A percentile compares a stretch with the other conserved stretches of the same genome.
Conservation (phyloP, 164 flowering plant species). For the Chimonanthus salicifolius region DNA sequence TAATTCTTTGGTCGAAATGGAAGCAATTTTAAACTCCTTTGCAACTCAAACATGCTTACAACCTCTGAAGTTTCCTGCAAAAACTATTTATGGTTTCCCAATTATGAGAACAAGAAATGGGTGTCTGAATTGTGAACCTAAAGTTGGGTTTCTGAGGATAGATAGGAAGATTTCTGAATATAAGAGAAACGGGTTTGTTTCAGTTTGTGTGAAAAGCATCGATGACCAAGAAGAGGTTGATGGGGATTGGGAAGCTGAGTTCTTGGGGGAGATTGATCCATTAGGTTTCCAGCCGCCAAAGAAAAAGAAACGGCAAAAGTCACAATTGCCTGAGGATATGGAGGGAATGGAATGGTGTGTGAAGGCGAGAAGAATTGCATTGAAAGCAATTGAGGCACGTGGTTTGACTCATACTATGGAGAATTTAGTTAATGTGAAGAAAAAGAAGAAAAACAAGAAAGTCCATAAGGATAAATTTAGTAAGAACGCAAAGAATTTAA, state of each 20-base stretch:
- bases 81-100: conserved; percentile 10
- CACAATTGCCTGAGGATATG: conserved; percentile 42
- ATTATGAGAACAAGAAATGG: conserved; percentile 11
- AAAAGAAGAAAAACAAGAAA: conserved; percentile 48
- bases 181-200: neutral
- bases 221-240: conserved; percentile 11
- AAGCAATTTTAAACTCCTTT: conserved; percentile 22
- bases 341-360: conserved; percentile 90
- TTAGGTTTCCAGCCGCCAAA: conserved; percentile 34
- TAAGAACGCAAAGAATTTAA: conserved; percentile 10
- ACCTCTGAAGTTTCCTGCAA: conserved; percentile 12
- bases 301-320: conserved; percentile 30
- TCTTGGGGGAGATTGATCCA: conserved; percentile 57
- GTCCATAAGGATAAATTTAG: conserved; percentile 12
- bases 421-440: conserved; percentile 36
- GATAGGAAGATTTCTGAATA: conserved; percentile 6
- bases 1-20: conserved; percentile 15
- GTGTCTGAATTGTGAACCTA: conserved; percentile 7
- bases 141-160: conserved; percentile 6
- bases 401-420: conserved; percentile 54
- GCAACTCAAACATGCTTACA: conserved; percentile 20
- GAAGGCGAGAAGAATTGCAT: conserved; percentile 68
- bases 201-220: conserved; percentile 6
- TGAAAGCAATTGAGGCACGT: conserved; percentile 66
- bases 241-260: conserved; percentile 69